phyloP scores from a whole-genome alignment of 805 yeast genomes.

The Ogataea kodamae region DNA sequence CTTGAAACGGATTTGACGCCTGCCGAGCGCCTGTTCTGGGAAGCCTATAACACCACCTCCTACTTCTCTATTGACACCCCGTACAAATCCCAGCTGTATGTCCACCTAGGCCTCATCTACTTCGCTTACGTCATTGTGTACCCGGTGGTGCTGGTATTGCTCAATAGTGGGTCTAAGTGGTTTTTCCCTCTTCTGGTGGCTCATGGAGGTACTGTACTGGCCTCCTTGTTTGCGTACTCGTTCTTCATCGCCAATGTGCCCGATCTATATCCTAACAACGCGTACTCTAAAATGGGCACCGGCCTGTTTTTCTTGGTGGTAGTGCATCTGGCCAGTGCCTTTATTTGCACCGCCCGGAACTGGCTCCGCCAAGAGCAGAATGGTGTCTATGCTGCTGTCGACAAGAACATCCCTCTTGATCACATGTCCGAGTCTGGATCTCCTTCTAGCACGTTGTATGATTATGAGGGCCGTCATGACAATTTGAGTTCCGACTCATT shows the following conservation, averaged over 20 bases:
- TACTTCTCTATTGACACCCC: slow-evolving; percentile 56
- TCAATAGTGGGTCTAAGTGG: slow-evolving; percentile 56
- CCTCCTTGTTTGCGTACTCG: slow-evolving; percentile 53
- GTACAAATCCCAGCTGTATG: slow-evolving; percentile 47
- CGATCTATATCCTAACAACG: slow-evolving; percentile 70
- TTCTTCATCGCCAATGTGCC: slow-evolving; percentile 60
- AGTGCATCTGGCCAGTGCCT: slow-evolving; percentile 53
- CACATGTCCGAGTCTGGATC: slow-evolving; percentile 23
- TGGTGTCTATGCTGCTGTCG: slow-evolving; percentile 12
- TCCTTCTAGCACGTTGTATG: slow-evolving; percentile 37
- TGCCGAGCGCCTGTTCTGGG: slow-evolving; percentile 77
- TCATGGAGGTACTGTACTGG: slow-evolving; percentile 43
- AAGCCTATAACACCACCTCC: slow-evolving; percentile 69
- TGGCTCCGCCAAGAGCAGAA: slow-evolving; percentile 34
- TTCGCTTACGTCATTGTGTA: slow-evolving; percentile 51
- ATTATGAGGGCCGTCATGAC: slow-evolving; percentile 25
- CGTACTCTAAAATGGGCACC: slow-evolving; percentile 63
- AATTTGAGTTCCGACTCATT: slow-evolving; percentile 22
- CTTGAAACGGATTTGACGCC: slow-evolving; percentile 63
- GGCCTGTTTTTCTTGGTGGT: slow-evolving; percentile 52
- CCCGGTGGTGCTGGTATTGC: slow-evolving; percentile 65
- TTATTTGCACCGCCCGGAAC: slow-evolving; percentile 44
- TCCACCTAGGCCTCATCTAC: slow-evolving; percentile 49
- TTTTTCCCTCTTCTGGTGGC: slow-evolving; percentile 53
- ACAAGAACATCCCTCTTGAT: slow-evolving; percentile 29